A percentile compares a stretch with the other conserved stretches of the same genome.
These are phyloP conservation scores for Bauhinia variegata DNA, from an alignment of 306 rosid species.

Conservation along the genomic window DNA sequence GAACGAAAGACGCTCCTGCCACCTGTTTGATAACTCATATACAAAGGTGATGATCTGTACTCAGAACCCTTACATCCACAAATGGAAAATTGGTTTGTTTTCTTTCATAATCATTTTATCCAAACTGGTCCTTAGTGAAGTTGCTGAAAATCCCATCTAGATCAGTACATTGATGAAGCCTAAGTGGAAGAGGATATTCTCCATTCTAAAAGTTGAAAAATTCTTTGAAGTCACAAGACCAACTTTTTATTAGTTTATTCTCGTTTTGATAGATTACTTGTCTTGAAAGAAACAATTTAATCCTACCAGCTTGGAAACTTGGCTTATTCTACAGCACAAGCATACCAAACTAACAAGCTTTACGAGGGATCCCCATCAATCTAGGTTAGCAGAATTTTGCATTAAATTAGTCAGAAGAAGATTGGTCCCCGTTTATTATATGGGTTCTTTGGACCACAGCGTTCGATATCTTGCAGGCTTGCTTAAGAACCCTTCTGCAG, in stretches of 20 bases:
- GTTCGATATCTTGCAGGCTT: constrained; percentile 32
- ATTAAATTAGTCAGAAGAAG: constrained; percentile 2
- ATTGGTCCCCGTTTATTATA: constrained; percentile 24
- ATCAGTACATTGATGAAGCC: constrained; percentile 12
- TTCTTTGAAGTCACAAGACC: not conserved
- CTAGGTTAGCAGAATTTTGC: not conserved
- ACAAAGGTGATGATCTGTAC: constrained; percentile 14
- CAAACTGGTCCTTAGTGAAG: constrained; percentile 33
- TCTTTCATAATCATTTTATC: constrained; percentile 36
- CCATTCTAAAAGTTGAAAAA: not conserved
- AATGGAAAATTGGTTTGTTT: constrained; percentile 27
- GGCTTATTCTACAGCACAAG: too few species aligned
- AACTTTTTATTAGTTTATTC: not conserved
- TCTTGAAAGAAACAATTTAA: constrained; percentile 36
- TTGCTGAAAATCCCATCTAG: constrained; percentile 30
- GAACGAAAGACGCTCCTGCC: too few species aligned
- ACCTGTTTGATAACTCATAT: not conserved
- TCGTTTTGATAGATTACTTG: not conserved
- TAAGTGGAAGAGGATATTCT: constrained; percentile 27
- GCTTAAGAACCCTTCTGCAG: constrained; percentile 19
- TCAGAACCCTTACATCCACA: constrained; percentile 39
- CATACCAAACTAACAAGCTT: too few species aligned
- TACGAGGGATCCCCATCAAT: not conserved
- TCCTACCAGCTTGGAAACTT: constrained; percentile 7
- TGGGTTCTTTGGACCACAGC: constrained; percentile 51